These are phyloP conservation scores for Otatea glauca DNA, from an alignment of 176 grass and related monocot genomes.

Conservation along the genomic window DNA sequence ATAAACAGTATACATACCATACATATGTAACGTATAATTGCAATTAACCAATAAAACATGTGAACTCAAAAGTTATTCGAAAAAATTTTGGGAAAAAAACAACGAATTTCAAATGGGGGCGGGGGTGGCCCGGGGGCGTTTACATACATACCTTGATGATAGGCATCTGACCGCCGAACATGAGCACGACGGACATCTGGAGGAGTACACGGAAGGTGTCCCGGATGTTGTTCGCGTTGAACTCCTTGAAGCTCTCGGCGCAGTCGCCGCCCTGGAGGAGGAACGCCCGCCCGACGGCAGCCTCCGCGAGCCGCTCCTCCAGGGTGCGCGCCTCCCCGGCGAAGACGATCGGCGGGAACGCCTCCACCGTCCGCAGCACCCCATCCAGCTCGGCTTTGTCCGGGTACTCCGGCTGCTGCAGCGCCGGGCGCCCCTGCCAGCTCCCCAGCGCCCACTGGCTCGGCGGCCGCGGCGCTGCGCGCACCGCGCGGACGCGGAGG, in stretches of 20 bases:
- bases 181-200: slow-evolving; percentile 77
- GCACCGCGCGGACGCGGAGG: slow-evolving; percentile 57
- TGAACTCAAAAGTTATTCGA: not conserved
- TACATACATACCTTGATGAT: slow-evolving; percentile 84
- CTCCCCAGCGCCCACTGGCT: slow-evolving; percentile 70
- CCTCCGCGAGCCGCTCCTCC: slow-evolving; percentile 83
- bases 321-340: slow-evolving; percentile 82
- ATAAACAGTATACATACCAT: not conserved
- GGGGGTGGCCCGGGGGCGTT: too few relatives aligned
- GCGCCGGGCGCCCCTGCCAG: slow-evolving; percentile 62
- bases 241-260: slow-evolving; percentile 84
- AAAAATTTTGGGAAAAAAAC: too few relatives aligned
- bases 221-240: slow-evolving; percentile 69
- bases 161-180: slow-evolving; percentile 69
- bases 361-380: slow-evolving; percentile 77
- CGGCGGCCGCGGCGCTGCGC: slow-evolving; percentile 54
- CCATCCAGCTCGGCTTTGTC: slow-evolving; percentile 59
- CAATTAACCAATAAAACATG: not conserved
- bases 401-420: slow-evolving; percentile 81
- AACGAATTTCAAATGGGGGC: too few relatives aligned
- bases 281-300: slow-evolving; percentile 70
- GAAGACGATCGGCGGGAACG: slow-evolving; percentile 88
- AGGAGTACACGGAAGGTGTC: slow-evolving; percentile 73
- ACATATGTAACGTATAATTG: not conserved
- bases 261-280: slow-evolving; percentile 75